phyloP scores from a whole-genome alignment of 2,329 filamentous ascomycete species.

The Scorias spongiosa region DNA sequence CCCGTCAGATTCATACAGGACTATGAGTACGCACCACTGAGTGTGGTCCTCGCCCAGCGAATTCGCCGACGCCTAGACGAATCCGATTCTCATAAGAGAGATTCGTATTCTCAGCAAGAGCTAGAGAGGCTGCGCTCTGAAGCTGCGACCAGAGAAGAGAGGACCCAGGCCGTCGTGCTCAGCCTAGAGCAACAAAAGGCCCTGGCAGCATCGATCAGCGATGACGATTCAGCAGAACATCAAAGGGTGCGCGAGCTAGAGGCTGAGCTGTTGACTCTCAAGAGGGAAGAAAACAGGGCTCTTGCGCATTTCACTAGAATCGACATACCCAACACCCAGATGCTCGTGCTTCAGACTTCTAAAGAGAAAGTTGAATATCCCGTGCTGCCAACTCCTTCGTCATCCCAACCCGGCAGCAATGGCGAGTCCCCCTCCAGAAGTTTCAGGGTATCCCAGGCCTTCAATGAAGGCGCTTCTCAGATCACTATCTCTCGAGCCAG shows the following conservation, averaged over 20 bases:
- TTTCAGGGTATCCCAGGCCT: neutral
- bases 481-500: neutral
- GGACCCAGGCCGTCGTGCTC: conserved; percentile 16
- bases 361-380: conserved; percentile 12
- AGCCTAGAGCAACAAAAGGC: conserved; percentile 25
- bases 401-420: conserved; percentile 1
- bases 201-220: conserved; percentile 23
- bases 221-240: conserved; percentile 20
- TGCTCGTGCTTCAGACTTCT: conserved; percentile 18
- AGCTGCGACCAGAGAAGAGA: conserved; percentile 21
- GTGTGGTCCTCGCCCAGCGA: conserved; percentile 17
- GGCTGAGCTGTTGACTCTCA: conserved; percentile 12
- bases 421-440: neutral
- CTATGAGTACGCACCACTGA: conserved; percentile 17
- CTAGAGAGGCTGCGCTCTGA: conserved; percentile 22
- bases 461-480: neutral
- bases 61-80: conserved; percentile 24
- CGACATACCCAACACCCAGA: conserved; percentile 1
- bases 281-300: neutral
- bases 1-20: conserved; percentile 8
- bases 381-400: conserved; percentile 7
- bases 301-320: neutral
- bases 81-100: conserved; percentile 21
- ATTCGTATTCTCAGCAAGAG: conserved; percentile 13
- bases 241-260: conserved; percentile 16